phyloP scores from a whole-genome alignment of 2,329 filamentous ascomycete species.

The Colletotrichum sp. region DNA sequence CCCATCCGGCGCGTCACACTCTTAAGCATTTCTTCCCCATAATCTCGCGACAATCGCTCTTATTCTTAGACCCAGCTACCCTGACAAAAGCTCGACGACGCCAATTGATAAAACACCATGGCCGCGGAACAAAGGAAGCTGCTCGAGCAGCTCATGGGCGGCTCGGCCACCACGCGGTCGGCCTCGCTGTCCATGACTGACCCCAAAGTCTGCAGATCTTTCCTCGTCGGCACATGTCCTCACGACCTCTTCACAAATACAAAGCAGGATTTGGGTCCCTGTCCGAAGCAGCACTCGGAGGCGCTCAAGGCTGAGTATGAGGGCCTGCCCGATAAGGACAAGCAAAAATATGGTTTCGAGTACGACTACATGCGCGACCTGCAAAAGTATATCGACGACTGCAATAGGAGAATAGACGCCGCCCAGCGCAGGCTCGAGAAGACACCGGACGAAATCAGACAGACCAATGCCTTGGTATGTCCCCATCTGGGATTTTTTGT shows the following conservation, averaged over 20 bases:
- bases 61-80: background rate
- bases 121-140: slow-evolving; percentile 97
- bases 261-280: slow-evolving; percentile 93
- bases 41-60: background rate
- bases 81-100: background rate
- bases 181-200: slow-evolving; percentile 88
- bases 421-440: slow-evolving; percentile 93
- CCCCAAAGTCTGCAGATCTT: slow-evolving; percentile 33
- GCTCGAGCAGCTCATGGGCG: slow-evolving; percentile 95
- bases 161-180: slow-evolving; percentile 73
- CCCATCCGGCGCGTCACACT: slow-evolving; percentile 16
- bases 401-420: slow-evolving; percentile 89
- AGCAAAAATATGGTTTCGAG: slow-evolving; percentile 85
- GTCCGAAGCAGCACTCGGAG: slow-evolving; percentile 87
- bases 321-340: slow-evolving; percentile 70
- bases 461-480: slow-evolving; percentile 82
- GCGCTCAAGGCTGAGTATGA: slow-evolving; percentile 90
- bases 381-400: slow-evolving; percentile 95
- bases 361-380: slow-evolving; percentile 97
- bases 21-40: background rate
- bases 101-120: slow-evolving; percentile 57
- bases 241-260: slow-evolving; percentile 98
- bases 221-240: slow-evolving; percentile 23
- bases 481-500: background rate
- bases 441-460: slow-evolving; percentile 94